Evolutionary conservation across 345 rosid genomes (phyloP).

Genomic region (Gossypium arboreum): DNA sequence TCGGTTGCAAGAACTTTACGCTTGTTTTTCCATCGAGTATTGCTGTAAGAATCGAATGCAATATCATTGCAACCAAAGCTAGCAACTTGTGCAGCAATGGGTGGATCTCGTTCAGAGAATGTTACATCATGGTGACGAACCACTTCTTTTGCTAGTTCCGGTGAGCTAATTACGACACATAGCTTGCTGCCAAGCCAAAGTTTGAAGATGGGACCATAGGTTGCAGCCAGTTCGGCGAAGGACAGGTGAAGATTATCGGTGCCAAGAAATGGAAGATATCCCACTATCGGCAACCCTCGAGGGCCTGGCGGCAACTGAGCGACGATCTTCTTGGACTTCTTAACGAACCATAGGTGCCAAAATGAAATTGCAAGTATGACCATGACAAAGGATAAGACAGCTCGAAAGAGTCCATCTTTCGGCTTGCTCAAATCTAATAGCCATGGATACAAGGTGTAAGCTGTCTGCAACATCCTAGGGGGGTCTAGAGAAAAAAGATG

Average conservation of each 20-base stretch:
- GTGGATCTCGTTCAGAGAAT: constrained; percentile 24
- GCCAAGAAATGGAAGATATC: constrained; percentile 33
- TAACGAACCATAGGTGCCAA: neutral
- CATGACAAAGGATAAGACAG: neutral
- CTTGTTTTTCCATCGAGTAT: constrained; percentile 21
- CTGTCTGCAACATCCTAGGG: neutral
- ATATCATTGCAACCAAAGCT: constrained; percentile 33
- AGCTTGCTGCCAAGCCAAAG: constrained; percentile 24
- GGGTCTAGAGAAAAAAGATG: neutral
- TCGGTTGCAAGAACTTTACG: constrained; percentile 24
- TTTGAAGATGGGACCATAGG: constrained; percentile 32
- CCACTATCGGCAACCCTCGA: constrained; percentile 16
- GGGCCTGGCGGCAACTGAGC: constrained; percentile 22
- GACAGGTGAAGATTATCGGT: constrained; percentile 20
- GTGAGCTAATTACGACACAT: constrained; percentile 30
- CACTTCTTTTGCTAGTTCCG: constrained; percentile 25
- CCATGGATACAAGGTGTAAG: neutral
- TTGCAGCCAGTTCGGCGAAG: constrained; percentile 21
- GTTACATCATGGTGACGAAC: constrained; percentile 25
- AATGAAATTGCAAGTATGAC: neutral
- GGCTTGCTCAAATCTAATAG: neutral
- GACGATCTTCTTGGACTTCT: neutral
- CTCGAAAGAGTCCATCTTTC: neutral
- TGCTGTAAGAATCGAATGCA: constrained; percentile 23
- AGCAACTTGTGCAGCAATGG: constrained; percentile 11